Base-by-base conservation (phyloP, 169 alveolate genomes). In the Eimeria brunetti region DNA sequence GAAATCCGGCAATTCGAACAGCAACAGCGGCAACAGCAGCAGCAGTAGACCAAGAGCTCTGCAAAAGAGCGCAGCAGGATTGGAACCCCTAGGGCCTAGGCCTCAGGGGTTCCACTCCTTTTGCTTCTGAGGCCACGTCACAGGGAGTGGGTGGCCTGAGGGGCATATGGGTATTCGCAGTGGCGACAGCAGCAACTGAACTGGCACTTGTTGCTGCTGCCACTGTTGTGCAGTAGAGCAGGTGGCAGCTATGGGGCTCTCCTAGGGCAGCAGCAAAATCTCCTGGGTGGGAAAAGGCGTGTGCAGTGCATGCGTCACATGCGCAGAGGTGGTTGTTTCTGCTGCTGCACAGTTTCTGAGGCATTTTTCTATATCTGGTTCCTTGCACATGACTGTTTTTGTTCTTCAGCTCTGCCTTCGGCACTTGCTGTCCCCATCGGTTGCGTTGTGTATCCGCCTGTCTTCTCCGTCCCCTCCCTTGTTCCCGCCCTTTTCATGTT, bases 1-100 rank as follows among this genome's bases (percentile, higher is more conserved):
- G 81, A 85, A 85, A 85, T 85, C 92, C 49, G 81, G 92, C 81
- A 85, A 41, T 60, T 60, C 90, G 44, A 83, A 14, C 75, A 83
- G 30, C 71, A 46, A 24, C 76, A 49, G 9, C 24, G 11, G 56
- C 44, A 27, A 11, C 51, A 49, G 36, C 51, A 83, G n/a, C 30
- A 76, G 62, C 86, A 76, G 62, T 60, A 46, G 38, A 5, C 14
- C 67, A 1, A 16, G 20, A 14, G 81, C 53, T 1, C n/a, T 20
- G 53, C 30, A 71, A 27, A n/a, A 16, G 81, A 71, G 14, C 27
- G 51, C 81, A 33, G 53, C 53, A 24, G 30, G 33, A 71, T 3
- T 38, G 81, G 51, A 38, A 30, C 51, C 53, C 81, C 18, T 36
- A 30, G 2, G n/a, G 30, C 53, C n/a, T 71, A 36, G 53, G 53